These are phyloP conservation scores for Exophiala aquamarina DNA, from an alignment of 2,329 filamentous ascomycete genomes.

Conservation along the genomic window DNA sequence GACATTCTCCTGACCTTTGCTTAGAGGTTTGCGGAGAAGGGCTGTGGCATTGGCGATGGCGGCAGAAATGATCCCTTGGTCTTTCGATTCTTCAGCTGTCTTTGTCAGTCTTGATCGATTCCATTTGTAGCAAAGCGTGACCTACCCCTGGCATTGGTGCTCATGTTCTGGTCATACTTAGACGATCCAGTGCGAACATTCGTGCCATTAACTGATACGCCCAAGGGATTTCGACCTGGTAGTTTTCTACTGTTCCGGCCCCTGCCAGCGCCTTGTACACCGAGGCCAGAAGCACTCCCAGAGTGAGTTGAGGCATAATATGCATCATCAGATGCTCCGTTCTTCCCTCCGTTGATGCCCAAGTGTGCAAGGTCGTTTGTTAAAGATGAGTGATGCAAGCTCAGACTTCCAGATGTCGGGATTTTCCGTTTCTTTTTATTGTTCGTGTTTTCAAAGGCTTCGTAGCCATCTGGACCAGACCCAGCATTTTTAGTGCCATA, in stretches of 20 bases:
- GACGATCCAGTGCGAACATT: conserved; percentile 27
- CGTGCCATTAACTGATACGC: conserved; percentile 30
- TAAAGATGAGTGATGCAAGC: conserved; percentile 57
- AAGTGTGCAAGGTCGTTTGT: conserved; percentile 65
- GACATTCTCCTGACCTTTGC: conserved; percentile 71
- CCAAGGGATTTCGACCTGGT: conserved; percentile 28
- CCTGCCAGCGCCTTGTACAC: conserved; percentile 79
- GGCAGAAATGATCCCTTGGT: conserved; percentile 83
- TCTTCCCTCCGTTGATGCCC: conserved; percentile 51
- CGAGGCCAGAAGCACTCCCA: conserved; percentile 52
- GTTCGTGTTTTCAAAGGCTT: conserved; percentile 96
- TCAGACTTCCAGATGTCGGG: conserved; percentile 76
- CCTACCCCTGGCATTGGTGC: conserved; percentile 25
- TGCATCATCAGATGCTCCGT: conserved; percentile 38
- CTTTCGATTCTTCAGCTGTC: conserved; percentile 41
- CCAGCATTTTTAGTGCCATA: conserved; percentile 51
- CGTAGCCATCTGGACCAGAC: conserved; percentile 81
- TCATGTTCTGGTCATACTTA: conserved; percentile 28
- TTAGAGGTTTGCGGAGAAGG: conserved; percentile 53
- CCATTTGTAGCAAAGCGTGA: background rate
- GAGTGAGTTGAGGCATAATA: conserved; percentile 46
- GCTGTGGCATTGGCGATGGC: conserved; percentile 88
- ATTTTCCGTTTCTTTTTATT: conserved; percentile 99
- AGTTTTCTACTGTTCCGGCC: conserved; percentile 71
- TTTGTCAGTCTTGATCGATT: background rate